phyloP scores from a whole-genome alignment of 345 rosid genomes.

The Odontarrhena argentea region DNA sequence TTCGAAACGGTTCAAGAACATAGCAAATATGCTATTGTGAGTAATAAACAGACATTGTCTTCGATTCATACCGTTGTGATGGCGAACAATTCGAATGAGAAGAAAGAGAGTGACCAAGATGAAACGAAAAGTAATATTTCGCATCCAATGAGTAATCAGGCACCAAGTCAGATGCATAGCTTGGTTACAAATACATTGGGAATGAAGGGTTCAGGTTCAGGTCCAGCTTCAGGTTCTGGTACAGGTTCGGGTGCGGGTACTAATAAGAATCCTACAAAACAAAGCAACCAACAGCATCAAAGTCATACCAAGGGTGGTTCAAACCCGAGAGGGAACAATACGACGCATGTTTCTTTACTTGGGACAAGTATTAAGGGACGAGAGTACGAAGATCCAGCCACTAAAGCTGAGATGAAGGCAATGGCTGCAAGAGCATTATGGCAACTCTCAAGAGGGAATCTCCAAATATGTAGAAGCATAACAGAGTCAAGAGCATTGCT shows the following conservation, averaged over 20 bases:
- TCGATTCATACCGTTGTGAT: constrained; percentile 57
- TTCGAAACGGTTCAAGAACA: constrained; percentile 89
- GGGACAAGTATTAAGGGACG: constrained; percentile 68
- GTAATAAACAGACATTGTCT: constrained; percentile 50
- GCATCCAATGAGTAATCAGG: constrained; percentile 53
- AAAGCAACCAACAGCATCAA: constrained; percentile 35
- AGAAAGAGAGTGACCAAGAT: constrained; percentile 24
- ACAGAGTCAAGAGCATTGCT: constrained; percentile 74
- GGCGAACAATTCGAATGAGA: constrained; percentile 42
- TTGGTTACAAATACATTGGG: constrained; percentile 50
- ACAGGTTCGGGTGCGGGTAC: background rate
- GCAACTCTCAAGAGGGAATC: constrained; percentile 68
- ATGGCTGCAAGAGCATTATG: constrained; percentile 82
- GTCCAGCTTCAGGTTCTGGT: constrained; percentile 7
- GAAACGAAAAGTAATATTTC: constrained; percentile 33
- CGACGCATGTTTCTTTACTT: constrained; percentile 46
- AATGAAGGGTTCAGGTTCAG: constrained; percentile 28
- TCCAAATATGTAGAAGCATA: constrained; percentile 56
- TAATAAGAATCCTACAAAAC: constrained; percentile 29
- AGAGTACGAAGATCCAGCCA: constrained; percentile 57
- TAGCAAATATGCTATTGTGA: constrained; percentile 57
- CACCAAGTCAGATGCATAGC: constrained; percentile 54
- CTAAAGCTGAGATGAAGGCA: constrained; percentile 74
- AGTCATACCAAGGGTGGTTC: constrained; percentile 32
- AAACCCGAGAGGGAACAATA: constrained; percentile 40